Conservation (phyloP, 768 basidiomycete species). For the Boletus patriciae region DNA sequence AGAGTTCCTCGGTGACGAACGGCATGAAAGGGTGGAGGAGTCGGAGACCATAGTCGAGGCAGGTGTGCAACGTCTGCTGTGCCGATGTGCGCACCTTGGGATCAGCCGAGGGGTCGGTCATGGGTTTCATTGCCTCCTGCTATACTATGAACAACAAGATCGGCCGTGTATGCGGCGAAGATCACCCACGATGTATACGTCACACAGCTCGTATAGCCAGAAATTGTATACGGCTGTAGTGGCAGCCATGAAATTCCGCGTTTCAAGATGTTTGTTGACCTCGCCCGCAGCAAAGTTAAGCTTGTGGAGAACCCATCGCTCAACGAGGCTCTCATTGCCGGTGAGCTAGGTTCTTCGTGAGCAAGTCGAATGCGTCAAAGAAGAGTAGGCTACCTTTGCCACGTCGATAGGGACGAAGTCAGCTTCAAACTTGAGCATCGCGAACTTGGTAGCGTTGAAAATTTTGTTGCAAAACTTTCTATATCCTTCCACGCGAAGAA, state of each 20-base stretch:
- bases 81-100: slow-evolving; percentile 70
- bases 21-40: slow-evolving; percentile 99
- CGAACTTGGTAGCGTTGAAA: slow-evolving; percentile 98
- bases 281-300: slow-evolving; percentile 79
- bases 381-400: slow-evolving; percentile 53
- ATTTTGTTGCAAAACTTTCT: slow-evolving; percentile 99
- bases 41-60: slow-evolving; percentile 86
- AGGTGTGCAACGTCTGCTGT: slow-evolving; percentile 94
- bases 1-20: slow-evolving; percentile 96
- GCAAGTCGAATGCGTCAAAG: neutral
- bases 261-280: slow-evolving; percentile 70
- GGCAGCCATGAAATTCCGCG: slow-evolving; percentile 91
- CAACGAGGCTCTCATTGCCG: slow-evolving; percentile 87
- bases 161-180: neutral
- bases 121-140: slow-evolving; percentile 98
- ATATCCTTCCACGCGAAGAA: slow-evolving; percentile 94
- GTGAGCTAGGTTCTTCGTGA: slow-evolving; percentile 56
- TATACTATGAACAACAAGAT: slow-evolving; percentile 3
- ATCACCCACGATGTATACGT: slow-evolving; percentile 88
- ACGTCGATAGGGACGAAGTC: slow-evolving; percentile 72
- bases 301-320: slow-evolving; percentile 94
- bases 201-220: slow-evolving; percentile 99
- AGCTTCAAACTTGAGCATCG: slow-evolving; percentile 94
- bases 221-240: slow-evolving; percentile 86
- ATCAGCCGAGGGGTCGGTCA: slow-evolving; percentile 80